Evolutionary conservation across 1,139 yeast species (phyloP).

Genomic region (Candida glucosophila): DNA sequence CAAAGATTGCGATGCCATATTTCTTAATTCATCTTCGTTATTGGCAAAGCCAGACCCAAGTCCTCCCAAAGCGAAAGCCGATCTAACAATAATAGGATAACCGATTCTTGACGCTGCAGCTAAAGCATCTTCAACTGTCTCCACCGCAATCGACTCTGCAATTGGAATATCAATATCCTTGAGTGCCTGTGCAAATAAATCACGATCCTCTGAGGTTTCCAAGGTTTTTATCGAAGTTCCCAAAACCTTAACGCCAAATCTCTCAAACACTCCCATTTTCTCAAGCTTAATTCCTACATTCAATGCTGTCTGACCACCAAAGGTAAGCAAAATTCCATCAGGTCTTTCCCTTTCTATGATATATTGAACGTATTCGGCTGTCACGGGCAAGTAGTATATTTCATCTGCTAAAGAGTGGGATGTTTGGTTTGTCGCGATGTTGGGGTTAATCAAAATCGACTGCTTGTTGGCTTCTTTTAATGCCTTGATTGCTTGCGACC

Average conservation of each 20-base stretch:
- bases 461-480: constrained; percentile 80
- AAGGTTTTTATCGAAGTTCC: constrained; percentile 96
- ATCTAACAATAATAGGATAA: constrained; percentile 94
- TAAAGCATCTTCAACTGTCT: constrained; percentile 86
- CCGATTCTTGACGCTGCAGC: constrained; percentile 81
- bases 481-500: constrained; percentile 96
- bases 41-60: constrained; percentile 96
- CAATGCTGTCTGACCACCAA: constrained; percentile 97
- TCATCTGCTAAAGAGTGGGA: constrained; percentile 94
- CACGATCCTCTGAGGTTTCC: constrained; percentile 97
- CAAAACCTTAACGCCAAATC: constrained; percentile 85
- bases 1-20: constrained; percentile 81
- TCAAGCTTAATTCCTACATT: constrained; percentile 94
- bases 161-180: constrained; percentile 90
- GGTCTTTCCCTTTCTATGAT: constrained; percentile 94
- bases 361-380: constrained; percentile 90
- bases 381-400: constrained; percentile 90
- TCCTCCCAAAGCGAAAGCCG: constrained; percentile 97
- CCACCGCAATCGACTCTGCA: constrained; percentile 94
- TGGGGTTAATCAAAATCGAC: constrained; percentile 88
- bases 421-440: constrained; percentile 96
- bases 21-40: constrained; percentile 71
- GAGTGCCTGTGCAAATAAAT: constrained; percentile 86
- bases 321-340: constrained; percentile 88
- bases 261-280: constrained; percentile 85